Base-by-base conservation (phyloP, 306 rosid species). In the Medicago ruthenica region DNA sequence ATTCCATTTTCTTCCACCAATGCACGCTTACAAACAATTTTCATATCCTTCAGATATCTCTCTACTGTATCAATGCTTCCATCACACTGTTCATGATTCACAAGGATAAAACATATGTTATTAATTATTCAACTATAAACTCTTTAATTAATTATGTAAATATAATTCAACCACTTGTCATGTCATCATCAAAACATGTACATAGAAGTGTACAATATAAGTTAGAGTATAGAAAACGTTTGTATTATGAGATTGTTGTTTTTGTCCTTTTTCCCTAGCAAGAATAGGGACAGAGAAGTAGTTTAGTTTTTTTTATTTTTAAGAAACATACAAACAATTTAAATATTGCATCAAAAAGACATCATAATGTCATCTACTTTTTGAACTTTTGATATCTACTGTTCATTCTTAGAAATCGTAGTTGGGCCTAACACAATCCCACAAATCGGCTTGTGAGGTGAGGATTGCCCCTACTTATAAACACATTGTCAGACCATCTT, bases 21-120 rank as follows among this genome's bases (percentile, higher is more conserved):
- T 2, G 96, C 74, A 18, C 95, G 76, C 78, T 83, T 83, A 76
- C 73, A 85, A 1, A 78, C 75, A 2, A 95, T 82, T 24, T 48
- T 88, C 97, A 90, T 92, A 36, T 95, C 98, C 80, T 81, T 82
- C 67, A 95, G 85, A 87, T 86, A 90, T 91, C 90, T 95, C 84
- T 90, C 97, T 63, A 95, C 96, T 0, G 93, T 86, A 0, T 82
- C 96, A 95, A 92, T 95, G 87, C 95, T 92, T 80, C 92, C 37
- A 34, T 34, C 98, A 50, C 98, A 95, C 98, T 91, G 77, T 60
- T 8, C 5, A 65, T 34, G 37, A 34, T 65, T 9, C 31, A 41
- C 31, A 42, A 54, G 0, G 1, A 64, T 16, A n/a, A 44, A 15
- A 20, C 17, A 27, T 60, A 13, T 60, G 5, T 60, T 57, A 10